These are phyloP conservation scores for Leccinellum rugosiceps DNA, from an alignment of 768 basidiomycete species.

Conservation along the genomic window DNA sequence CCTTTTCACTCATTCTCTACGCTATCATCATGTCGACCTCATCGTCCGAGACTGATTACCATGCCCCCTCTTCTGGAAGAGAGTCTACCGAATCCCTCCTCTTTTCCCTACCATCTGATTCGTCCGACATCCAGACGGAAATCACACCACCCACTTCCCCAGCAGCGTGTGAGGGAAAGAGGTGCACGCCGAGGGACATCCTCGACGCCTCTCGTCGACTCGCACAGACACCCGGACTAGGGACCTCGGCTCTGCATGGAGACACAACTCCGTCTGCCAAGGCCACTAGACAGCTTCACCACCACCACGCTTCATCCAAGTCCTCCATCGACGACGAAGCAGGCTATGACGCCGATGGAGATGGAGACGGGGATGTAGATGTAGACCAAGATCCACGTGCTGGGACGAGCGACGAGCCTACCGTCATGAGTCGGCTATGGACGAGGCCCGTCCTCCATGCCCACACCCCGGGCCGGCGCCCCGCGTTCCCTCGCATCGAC, in stretches of 20 bases:
- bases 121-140: constrained; percentile 18
- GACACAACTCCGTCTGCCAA: constrained; percentile 1
- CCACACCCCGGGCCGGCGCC: constrained; percentile 3
- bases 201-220: constrained; percentile 15
- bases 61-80: constrained; percentile 5
- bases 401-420: neutral
- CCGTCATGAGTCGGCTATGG: too few relatives aligned
- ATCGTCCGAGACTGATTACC: constrained; percentile 6
- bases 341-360: constrained; percentile 26
- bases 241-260: neutral
- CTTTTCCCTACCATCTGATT: constrained; percentile 9
- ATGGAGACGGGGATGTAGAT: neutral
- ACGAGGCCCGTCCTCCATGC: neutral
- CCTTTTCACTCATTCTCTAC: neutral
- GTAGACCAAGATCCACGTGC: neutral
- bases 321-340: constrained; percentile 13
- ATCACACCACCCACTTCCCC: constrained; percentile 22
- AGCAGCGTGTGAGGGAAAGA: constrained; percentile 4
- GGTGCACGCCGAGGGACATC: constrained; percentile 6
- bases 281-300: neutral
- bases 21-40: constrained; percentile 9
- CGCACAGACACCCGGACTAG: neutral
- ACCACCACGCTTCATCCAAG: neutral
- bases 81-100: constrained; percentile 14
- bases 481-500: constrained; percentile 20